Percentiles rank a stretch among this genome's conserved stretches.
Evolutionary conservation across 108 stramenopile genomes (phyloP).

Genomic region (Stephanodiscus minutulus): DNA sequence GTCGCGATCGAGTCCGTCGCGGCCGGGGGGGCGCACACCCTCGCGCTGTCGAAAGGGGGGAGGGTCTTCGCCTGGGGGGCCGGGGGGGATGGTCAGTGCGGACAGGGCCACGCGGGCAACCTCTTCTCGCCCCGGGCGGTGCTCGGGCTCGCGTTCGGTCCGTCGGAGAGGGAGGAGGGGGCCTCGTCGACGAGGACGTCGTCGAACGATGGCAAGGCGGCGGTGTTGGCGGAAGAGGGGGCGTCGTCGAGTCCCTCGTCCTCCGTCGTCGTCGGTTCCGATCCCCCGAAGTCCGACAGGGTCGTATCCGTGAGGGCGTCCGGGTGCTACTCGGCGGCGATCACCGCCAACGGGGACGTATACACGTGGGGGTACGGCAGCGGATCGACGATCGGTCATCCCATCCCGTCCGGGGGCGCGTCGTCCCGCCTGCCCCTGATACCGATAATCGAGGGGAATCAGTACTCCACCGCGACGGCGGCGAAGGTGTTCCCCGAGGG

Average conservation of each 20-base stretch:
- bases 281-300: slow-evolving; percentile 18
- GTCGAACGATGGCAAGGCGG: slow-evolving; percentile 6
- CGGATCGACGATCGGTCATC: slow-evolving; percentile 68
- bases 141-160: slow-evolving; percentile 14
- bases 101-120: slow-evolving; percentile 71
- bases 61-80: slow-evolving; percentile 91
- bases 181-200: neutral
- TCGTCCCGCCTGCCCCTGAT: slow-evolving; percentile 31
- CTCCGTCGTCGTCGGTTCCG: slow-evolving; percentile 15
- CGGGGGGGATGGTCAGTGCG: slow-evolving; percentile 94
- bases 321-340: slow-evolving; percentile 75
- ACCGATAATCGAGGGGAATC: slow-evolving; percentile 45
- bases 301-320: slow-evolving; percentile 69
- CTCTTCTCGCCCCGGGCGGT: slow-evolving; percentile 44
- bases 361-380: slow-evolving; percentile 88
- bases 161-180: slow-evolving; percentile 34
- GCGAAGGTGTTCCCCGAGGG: slow-evolving; percentile 48
- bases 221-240: slow-evolving; percentile 49
- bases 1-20: slow-evolving; percentile 68
- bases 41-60: slow-evolving; percentile 86
- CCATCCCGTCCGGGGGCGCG: slow-evolving; percentile 41
- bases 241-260: slow-evolving; percentile 27
- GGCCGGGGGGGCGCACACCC: slow-evolving; percentile 94
- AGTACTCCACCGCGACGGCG: slow-evolving; percentile 33
- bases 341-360: slow-evolving; percentile 68